Conservation (phyloP, 1,284 basidiomycete genomes). For the Pulveroboletus sp. region DNA sequence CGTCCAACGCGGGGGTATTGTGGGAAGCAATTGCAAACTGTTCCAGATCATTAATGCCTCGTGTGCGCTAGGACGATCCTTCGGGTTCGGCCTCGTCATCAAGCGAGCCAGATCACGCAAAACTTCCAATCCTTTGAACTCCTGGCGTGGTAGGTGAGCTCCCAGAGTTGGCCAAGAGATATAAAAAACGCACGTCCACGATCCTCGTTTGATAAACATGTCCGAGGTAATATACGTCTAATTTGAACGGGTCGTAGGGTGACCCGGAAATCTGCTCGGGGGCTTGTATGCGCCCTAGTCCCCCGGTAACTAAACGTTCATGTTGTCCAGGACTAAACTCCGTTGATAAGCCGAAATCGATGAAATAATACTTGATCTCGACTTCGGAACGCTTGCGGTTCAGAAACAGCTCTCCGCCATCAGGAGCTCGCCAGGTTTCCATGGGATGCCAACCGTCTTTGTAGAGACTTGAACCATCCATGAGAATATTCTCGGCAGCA, state of each 20-base stretch:
- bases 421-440: background rate
- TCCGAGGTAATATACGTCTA: slow-evolving; percentile 24
- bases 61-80: slow-evolving; percentile 6
- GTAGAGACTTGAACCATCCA: slow-evolving; percentile 30
- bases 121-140: slow-evolving; percentile 6
- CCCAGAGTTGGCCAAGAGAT: too few species aligned
- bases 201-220: slow-evolving; percentile 18
- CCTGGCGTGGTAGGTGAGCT: background rate
- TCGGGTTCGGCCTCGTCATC: slow-evolving; percentile 20
- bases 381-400: slow-evolving; percentile 14
- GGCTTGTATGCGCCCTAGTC: slow-evolving; percentile 5
- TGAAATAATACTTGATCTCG: slow-evolving; percentile 29
- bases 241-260: slow-evolving; percentile 24
- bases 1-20: slow-evolving; percentile 1
- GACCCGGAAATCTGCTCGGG: slow-evolving; percentile 16
- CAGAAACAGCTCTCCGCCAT: background rate
- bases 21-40: background rate
- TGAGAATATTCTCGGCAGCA: slow-evolving; percentile 30
- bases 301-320: background rate
- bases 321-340: background rate
- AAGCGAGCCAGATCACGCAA: slow-evolving; percentile 5
- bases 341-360: slow-evolving; percentile 30
- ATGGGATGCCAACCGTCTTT: slow-evolving; percentile 32
- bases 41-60: slow-evolving; percentile 16
- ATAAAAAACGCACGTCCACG: slow-evolving; percentile 9